These are phyloP conservation scores for Corylus americana DNA, from an alignment of 306 rosid genomes.

Conservation along the genomic window DNA sequence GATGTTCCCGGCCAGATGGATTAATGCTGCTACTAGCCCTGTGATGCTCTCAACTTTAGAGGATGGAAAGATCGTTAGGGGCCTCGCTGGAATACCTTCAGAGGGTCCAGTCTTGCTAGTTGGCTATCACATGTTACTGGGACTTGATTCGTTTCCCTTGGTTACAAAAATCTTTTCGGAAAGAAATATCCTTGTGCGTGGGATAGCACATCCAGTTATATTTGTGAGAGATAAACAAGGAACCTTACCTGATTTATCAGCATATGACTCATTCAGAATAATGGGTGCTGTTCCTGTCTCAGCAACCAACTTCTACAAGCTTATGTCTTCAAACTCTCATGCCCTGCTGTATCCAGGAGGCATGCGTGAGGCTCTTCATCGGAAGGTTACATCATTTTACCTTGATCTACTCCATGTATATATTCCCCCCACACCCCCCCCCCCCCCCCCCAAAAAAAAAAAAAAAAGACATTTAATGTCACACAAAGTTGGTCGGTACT, in stretches of 20 bases:
- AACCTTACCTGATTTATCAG: conserved; percentile 46
- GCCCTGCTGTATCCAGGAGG: conserved; percentile 86
- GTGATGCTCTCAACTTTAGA: conserved; percentile 83
- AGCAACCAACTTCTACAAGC: conserved; percentile 63
- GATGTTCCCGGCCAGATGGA: conserved; percentile 36
- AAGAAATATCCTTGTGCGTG: conserved; percentile 62
- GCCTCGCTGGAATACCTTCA: conserved; percentile 81
- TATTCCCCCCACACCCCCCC: too few species aligned
- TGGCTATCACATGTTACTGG: conserved; percentile 93
- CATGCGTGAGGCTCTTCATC: conserved; percentile 90
- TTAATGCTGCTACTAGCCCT: conserved; percentile 51
- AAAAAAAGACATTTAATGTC: background rate
- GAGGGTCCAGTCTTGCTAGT: conserved; percentile 89
- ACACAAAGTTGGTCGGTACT: background rate
- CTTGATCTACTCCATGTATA: background rate
- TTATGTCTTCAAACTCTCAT: conserved; percentile 79
- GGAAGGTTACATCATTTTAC: conserved; percentile 54
- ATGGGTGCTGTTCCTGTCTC: conserved; percentile 90
- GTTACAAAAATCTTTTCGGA: conserved; percentile 41
- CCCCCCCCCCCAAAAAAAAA: too few species aligned
- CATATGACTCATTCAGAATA: conserved; percentile 52
- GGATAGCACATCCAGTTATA: conserved; percentile 82
- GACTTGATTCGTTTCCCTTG: conserved; percentile 61
- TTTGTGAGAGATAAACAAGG: conserved; percentile 48
- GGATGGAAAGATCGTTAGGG: conserved; percentile 70